Evolutionary conservation across 306 rosid species (phyloP).

Genomic region (Rosa lucieae): DNA sequence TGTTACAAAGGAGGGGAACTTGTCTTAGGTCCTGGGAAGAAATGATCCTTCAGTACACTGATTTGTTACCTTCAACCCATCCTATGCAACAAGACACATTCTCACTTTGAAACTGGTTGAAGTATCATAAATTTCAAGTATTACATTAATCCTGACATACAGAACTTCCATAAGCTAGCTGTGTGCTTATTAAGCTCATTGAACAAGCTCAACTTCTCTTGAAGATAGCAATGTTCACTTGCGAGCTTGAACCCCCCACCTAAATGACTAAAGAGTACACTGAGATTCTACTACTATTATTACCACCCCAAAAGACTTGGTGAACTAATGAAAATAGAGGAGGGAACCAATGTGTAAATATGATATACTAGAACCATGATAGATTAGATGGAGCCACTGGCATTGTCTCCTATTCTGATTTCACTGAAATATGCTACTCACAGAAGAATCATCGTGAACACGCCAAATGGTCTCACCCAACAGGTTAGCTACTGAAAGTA

Average conservation of each 20-base stretch:
- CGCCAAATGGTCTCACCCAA: slow-evolving; percentile 99
- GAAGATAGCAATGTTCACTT: neutral
- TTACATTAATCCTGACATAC: neutral
- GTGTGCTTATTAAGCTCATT: neutral
- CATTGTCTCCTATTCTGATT: neutral
- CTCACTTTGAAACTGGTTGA: neutral
- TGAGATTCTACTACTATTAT: neutral
- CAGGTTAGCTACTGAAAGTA: slow-evolving; percentile 86
- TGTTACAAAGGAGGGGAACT: neutral
- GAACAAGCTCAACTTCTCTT: neutral
- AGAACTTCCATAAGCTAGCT: neutral
- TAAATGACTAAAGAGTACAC: neutral
- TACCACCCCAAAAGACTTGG: neutral
- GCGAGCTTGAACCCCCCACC: neutral
- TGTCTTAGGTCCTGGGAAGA: too few species aligned
- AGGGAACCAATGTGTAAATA: neutral
- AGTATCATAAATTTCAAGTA: neutral
- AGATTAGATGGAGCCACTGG: neutral
- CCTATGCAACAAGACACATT: neutral
- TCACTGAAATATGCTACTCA: slow-evolving; percentile 86
- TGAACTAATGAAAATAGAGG: neutral
- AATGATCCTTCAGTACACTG: neutral
- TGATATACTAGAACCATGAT: neutral
- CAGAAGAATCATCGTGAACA: slow-evolving; percentile 81
- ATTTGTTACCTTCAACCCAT: neutral